Percentiles rank a stretch among this genome's conserved stretches.
Evolutionary conservation across 768 basidiomycete genomes (phyloP).

Genomic region (Phaeotremella fagi): DNA sequence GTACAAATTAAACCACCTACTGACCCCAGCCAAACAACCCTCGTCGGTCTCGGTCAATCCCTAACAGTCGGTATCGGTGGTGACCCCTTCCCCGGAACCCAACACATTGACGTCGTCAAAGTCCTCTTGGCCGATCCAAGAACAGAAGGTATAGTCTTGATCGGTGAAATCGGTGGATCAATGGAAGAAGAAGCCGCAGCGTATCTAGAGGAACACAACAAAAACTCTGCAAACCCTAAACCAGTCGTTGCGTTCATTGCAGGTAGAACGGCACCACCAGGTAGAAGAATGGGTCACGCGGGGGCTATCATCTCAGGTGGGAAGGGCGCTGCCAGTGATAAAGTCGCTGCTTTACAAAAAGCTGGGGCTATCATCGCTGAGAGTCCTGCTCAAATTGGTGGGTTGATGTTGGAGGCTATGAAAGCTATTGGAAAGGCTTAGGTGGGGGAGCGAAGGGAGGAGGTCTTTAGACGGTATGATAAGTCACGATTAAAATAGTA

Average conservation of each 20-base stretch:
- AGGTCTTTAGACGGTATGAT: no score
- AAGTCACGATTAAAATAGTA: no score
- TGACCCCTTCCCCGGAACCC: slow-evolving; percentile 58
- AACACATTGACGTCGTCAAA: slow-evolving; percentile 92
- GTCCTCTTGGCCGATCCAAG: slow-evolving; percentile 90
- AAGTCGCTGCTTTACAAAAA: slow-evolving; percentile 71
- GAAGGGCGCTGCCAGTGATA: slow-evolving; percentile 93
- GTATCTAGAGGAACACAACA: slow-evolving; percentile 88
- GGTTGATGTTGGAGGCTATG: slow-evolving; percentile 73
- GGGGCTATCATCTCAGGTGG: slow-evolving; percentile 98
- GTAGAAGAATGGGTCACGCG: slow-evolving; percentile 95
- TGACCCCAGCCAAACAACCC: slow-evolving; percentile 70
- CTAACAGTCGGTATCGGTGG: slow-evolving; percentile 96
- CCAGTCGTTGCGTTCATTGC: slow-evolving; percentile 98
- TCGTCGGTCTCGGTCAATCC: slow-evolving; percentile 91
- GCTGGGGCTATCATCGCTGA: slow-evolving; percentile 92
- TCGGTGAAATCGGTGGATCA: slow-evolving; percentile 97
- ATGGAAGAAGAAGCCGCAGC: slow-evolving; percentile 99
- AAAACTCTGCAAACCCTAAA: slow-evolving; percentile 76
- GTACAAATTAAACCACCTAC: slow-evolving; percentile 6
- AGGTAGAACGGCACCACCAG: slow-evolving; percentile 94
- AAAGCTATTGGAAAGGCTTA: slow-evolving; percentile 40
- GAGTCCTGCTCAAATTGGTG: slow-evolving; percentile 91
- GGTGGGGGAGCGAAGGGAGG: neutral
- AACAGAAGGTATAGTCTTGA: slow-evolving; percentile 94